Evolutionary conservation across 345 rosid species (phyloP).

Genomic region (Diplotaxis tenuifolia): DNA sequence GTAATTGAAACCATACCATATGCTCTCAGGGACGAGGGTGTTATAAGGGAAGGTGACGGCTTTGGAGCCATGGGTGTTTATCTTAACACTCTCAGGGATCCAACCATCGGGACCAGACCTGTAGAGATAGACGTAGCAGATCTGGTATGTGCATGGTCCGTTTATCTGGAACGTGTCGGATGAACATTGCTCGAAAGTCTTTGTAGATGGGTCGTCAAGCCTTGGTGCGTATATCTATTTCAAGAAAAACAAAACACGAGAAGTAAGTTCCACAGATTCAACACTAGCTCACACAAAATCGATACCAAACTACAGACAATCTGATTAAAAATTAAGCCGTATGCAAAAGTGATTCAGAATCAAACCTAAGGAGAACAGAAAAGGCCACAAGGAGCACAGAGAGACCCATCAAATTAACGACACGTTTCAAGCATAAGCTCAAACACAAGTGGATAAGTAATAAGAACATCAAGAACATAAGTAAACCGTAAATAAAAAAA

Average conservation of each 20-base stretch:
- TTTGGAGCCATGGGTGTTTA: conserved; percentile 44
- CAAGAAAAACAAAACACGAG: conserved; percentile 1
- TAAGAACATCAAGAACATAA: not conserved
- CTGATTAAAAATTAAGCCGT: not conserved
- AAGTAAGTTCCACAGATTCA: not conserved
- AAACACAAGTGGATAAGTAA: not conserved
- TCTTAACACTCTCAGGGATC: conserved; percentile 63
- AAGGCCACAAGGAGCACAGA: not conserved
- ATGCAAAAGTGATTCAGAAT: not conserved
- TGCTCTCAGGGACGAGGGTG: conserved; percentile 52
- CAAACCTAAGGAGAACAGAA: not conserved
- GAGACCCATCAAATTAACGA: not conserved
- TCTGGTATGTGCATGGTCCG: conserved; percentile 73
- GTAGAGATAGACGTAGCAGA: conserved; percentile 80
- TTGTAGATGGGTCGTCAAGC: conserved; percentile 60
- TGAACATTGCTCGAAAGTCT: conserved; percentile 75
- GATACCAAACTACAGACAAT: not conserved
- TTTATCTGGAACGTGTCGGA: conserved; percentile 63
- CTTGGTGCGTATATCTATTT: conserved; percentile 76
- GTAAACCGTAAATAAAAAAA: too few relatives aligned
- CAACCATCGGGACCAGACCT: conserved; percentile 82
- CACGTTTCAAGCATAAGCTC: not conserved
- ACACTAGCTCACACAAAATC: too few relatives aligned
- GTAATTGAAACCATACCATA: conserved; percentile 78
- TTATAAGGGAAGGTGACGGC: conserved; percentile 55